Percentiles rank a stretch among this genome's conserved stretches.
These are phyloP conservation scores for Sequoia sempervirens DNA, from an alignment of 75 land plant species.

Conservation along the genomic window DNA sequence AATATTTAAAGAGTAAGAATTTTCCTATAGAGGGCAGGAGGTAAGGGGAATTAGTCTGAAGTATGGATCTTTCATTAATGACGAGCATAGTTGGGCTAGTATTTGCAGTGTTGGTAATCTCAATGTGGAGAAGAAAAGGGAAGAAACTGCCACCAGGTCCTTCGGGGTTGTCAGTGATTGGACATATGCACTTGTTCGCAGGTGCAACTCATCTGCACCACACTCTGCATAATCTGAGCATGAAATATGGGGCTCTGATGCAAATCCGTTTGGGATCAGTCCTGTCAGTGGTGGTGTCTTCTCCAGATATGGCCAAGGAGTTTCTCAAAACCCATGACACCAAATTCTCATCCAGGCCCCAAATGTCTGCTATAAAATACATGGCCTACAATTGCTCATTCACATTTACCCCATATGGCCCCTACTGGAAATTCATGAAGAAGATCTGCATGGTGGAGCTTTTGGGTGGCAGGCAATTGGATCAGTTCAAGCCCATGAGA, in stretches of 20 bases:
- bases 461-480: conserved; percentile 25
- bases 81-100: too few relatives aligned
- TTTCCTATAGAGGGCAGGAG: too few relatives aligned
- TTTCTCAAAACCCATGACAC: conserved; percentile 39
- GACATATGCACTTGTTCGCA: conserved; percentile 33
- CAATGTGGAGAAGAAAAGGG: background rate
- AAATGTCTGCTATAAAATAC: conserved; percentile 10
- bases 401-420: conserved; percentile 42
- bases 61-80: too few relatives aligned
- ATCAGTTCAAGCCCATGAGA: background rate
- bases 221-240: conserved; percentile 12
- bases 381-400: conserved; percentile 22
- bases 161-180: conserved; percentile 20
- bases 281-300: conserved; percentile 36
- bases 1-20: too few relatives aligned
- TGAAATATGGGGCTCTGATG: conserved; percentile 39
- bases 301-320: conserved; percentile 38
- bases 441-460: conserved; percentile 47
- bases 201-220: conserved; percentile 20
- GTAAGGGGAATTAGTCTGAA: too few relatives aligned
- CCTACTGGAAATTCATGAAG: conserved; percentile 46
- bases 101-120: too few relatives aligned
- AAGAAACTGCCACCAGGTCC: conserved; percentile 29
- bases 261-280: conserved; percentile 36
- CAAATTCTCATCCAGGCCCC: conserved; percentile 32